Conservation (phyloP, 2,329 filamentous ascomycete species). For the Phaeomoniella chlamydospora region DNA sequence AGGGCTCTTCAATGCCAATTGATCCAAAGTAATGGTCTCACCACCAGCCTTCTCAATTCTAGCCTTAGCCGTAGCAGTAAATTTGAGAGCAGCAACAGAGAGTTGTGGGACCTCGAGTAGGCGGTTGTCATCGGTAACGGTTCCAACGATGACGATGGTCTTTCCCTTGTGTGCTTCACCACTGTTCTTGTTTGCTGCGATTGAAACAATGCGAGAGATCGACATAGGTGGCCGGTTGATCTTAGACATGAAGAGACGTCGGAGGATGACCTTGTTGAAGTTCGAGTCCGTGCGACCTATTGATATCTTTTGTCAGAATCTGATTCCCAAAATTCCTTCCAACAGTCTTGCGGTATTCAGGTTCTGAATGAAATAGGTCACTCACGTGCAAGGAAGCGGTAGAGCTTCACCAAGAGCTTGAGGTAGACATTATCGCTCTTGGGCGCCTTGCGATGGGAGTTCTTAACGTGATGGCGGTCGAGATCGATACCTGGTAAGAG, state of each 20-base stretch:
- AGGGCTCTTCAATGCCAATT: constrained; percentile 87
- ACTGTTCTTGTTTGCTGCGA: constrained; percentile 31
- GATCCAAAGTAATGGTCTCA: constrained; percentile 89
- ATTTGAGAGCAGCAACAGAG: constrained; percentile 84
- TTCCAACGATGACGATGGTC: constrained; percentile 87
- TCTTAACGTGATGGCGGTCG: constrained; percentile 49
- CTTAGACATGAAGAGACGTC: constrained; percentile 95
- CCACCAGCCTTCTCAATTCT: constrained; percentile 88
- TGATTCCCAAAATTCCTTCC: constrained; percentile 3
- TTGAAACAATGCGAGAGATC: constrained; percentile 72
- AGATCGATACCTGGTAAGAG: constrained; percentile 36
- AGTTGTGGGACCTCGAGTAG: constrained; percentile 82
- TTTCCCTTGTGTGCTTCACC: constrained; percentile 47
- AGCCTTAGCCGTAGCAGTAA: constrained; percentile 90
- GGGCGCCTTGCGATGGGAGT: constrained; percentile 75
- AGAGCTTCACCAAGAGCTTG: constrained; percentile 94
- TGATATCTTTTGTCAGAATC: constrained; percentile 2
- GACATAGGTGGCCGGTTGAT: constrained; percentile 96
- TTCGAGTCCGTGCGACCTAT: constrained; percentile 83
- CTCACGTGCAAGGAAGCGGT: constrained; percentile 92
- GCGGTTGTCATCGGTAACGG: constrained; percentile 96
- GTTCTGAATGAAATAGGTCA: constrained; percentile 16
- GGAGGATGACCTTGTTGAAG: constrained; percentile 99
- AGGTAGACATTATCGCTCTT: constrained; percentile 98
- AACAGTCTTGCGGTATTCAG: constrained; percentile 12